phyloP scores from a whole-genome alignment of 805 yeast species.

The Kodamaea kaohsiungensis region DNA sequence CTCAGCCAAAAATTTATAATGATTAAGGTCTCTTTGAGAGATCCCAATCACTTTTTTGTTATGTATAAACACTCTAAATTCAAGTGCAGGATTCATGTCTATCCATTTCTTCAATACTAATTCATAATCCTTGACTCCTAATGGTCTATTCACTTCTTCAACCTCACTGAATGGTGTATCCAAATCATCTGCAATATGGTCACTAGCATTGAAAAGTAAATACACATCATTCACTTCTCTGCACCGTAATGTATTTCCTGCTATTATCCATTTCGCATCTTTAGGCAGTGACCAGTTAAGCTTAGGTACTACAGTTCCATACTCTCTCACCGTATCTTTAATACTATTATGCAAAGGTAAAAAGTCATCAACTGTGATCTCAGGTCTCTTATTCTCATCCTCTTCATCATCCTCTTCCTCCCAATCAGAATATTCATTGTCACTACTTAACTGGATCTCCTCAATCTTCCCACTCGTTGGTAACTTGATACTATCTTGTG shows the following conservation, averaged over 20 bases:
- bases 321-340: constrained; percentile 42
- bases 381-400: constrained; percentile 17
- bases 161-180: constrained; percentile 64
- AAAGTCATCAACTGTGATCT: constrained; percentile 46
- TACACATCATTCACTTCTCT: constrained; percentile 72
- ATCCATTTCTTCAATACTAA: constrained; percentile 83
- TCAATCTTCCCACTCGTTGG: constrained; percentile 22
- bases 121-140: constrained; percentile 43
- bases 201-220: constrained; percentile 79
- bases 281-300: constrained; percentile 97
- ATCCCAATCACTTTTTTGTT: constrained; percentile 66
- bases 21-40: constrained; percentile 84
- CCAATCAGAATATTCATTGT: constrained; percentile 77
- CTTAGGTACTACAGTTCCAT: constrained; percentile 70
- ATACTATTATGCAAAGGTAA: constrained; percentile 60
- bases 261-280: constrained; percentile 90
- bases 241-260: constrained; percentile 77
- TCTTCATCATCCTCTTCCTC: constrained; percentile 46
- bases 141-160: constrained; percentile 15
- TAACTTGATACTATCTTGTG: constrained; percentile 66
- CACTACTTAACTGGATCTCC: constrained; percentile 37
- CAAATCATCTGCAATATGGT: constrained; percentile 83
- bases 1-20: constrained; percentile 66
- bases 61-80: constrained; percentile 83
- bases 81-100: constrained; percentile 82